Evolutionary conservation across 805 yeast species (phyloP).

Genomic region (Saccharomycopsis olivae): DNA sequence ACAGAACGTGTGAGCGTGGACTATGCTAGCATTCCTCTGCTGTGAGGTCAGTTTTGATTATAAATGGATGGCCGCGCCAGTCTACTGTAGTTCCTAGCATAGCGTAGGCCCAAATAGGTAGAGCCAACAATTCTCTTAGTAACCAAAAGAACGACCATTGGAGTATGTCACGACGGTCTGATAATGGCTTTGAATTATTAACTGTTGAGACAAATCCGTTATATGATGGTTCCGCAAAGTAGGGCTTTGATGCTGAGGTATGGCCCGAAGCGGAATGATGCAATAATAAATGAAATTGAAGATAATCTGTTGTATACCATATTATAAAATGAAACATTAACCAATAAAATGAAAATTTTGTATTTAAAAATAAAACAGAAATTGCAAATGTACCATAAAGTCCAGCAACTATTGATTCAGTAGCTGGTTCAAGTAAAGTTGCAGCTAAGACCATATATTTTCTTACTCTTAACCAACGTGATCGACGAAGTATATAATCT

Average conservation of each 20-base stretch:
- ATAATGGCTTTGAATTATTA: not conserved
- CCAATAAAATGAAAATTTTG: constrained; percentile 27
- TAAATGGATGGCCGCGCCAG: constrained; percentile 72
- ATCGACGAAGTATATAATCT: constrained; percentile 59
- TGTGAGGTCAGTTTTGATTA: constrained; percentile 59
- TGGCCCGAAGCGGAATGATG: constrained; percentile 20
- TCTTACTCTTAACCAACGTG: constrained; percentile 79
- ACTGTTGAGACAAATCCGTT: constrained; percentile 6
- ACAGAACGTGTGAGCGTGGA: too few species aligned
- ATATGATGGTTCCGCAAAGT: constrained; percentile 14
- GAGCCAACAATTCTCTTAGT: constrained; percentile 59
- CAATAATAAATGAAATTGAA: constrained; percentile 41
- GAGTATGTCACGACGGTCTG: constrained; percentile 4
- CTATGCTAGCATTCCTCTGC: constrained; percentile 54
- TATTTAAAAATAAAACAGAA: constrained; percentile 32
- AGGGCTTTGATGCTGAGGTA: constrained; percentile 1
- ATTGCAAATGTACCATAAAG: constrained; percentile 52
- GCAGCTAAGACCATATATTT: constrained; percentile 83
- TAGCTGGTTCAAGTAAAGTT: constrained; percentile 76
- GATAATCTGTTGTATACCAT: constrained; percentile 60
- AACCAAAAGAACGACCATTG: constrained; percentile 40
- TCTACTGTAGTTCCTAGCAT: constrained; percentile 68
- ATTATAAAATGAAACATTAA: constrained; percentile 41
- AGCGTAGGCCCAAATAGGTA: constrained; percentile 78
- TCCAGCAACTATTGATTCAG: constrained; percentile 66